Evolutionary conservation across 208 protist species (phyloP).

Genomic region (Trypanosoma avium): DNA sequence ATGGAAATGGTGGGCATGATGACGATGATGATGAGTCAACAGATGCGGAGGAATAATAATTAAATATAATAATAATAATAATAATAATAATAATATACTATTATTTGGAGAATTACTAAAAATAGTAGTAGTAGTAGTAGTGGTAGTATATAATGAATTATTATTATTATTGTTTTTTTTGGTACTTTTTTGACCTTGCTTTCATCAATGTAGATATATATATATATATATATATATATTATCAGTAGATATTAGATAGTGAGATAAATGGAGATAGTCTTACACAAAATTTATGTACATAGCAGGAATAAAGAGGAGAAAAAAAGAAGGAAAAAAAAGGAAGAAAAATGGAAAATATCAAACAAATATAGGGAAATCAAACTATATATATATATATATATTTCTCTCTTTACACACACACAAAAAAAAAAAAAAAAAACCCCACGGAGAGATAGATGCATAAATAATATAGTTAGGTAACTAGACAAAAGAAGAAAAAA

Average conservation of each 20-base stretch:
- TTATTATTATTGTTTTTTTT: too few species aligned
- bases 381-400: conserved; percentile 5
- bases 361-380: neutral
- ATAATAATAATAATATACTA: too few species aligned
- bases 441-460: too few species aligned
- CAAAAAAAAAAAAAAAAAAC: too few species aligned
- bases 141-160: too few species aligned
- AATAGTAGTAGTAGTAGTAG: too few species aligned
- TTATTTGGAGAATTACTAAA: too few species aligned
- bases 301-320: neutral
- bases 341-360: neutral
- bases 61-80: too few species aligned
- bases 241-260: too few species aligned
- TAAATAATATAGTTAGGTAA: too few species aligned
- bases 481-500: neutral
- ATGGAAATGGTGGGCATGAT: conserved; percentile 43
- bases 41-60: conserved; percentile 3
- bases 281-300: neutral
- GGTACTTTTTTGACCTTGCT: too few species aligned
- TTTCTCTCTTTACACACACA: conserved; percentile 4
- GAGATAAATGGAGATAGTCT: neutral
- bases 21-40: conserved; percentile 30
- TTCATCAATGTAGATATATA: neutral
- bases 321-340: conserved; percentile 7
- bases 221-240: too few species aligned